These are phyloP conservation scores for Aspergillus olivimuriae DNA, from an alignment of 495 filamentous ascomycete genomes.

Conservation along the genomic window DNA sequence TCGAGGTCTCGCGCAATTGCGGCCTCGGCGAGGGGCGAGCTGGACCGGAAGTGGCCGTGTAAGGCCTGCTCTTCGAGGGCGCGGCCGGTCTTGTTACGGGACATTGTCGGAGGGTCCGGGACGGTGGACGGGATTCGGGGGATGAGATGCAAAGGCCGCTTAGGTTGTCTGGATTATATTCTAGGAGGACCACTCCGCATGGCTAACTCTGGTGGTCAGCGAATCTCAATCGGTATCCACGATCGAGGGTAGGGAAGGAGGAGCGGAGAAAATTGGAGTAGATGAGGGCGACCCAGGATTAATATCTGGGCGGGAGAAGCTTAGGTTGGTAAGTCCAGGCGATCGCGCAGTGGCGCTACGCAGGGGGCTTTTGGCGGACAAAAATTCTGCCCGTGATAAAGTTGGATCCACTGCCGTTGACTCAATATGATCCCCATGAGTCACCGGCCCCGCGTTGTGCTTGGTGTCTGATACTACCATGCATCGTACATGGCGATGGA, in stretches of 20 bases:
- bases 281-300: neutral
- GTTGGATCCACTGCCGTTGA: neutral
- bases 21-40: slow-evolving; percentile 59
- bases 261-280: neutral
- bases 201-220: too few relatives aligned
- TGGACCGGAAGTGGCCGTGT: slow-evolving; percentile 43
- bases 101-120: slow-evolving; percentile 12
- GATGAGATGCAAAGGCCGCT: slow-evolving; percentile 9
- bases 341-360: neutral
- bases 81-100: slow-evolving; percentile 11
- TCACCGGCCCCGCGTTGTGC: too few relatives aligned
- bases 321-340: neutral
- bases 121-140: neutral
- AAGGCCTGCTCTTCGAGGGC: slow-evolving; percentile 14
- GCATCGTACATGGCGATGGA: too few relatives aligned
- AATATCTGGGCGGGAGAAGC: neutral
- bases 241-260: neutral
- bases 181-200: too few relatives aligned
- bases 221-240: too few relatives aligned
- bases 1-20: slow-evolving; percentile 66
- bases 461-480: too few relatives aligned
- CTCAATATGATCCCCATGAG: too few relatives aligned
- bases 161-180: too few relatives aligned
- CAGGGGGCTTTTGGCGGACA: neutral
- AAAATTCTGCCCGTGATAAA: neutral